phyloP scores from a whole-genome alignment of 805 yeast genomes.

The Yamadazyma ubonensis region DNA sequence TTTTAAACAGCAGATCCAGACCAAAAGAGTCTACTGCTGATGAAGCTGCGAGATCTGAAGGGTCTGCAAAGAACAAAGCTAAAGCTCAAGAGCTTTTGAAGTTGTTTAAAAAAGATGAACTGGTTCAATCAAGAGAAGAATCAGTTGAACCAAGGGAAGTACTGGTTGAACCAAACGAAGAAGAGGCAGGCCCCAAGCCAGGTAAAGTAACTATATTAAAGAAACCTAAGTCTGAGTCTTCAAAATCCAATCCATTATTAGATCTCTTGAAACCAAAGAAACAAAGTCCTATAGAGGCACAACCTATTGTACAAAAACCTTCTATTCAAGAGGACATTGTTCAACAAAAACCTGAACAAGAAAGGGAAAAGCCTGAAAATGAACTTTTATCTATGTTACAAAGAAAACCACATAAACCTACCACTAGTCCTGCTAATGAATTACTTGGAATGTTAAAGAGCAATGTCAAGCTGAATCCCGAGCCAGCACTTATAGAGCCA shows the following conservation, averaged over 20 bases:
- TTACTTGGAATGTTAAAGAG: constrained; percentile 16
- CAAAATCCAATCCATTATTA: constrained; percentile 6
- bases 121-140: constrained; percentile 11
- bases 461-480: constrained; percentile 1
- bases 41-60: constrained; percentile 13
- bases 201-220: constrained; percentile 31
- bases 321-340: too few relatives aligned
- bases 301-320: too few relatives aligned
- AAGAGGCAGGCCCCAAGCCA: constrained; percentile 13
- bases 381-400: constrained; percentile 17
- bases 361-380: constrained; percentile 6
- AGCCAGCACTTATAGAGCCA: background rate
- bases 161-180: constrained; percentile 8
- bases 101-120: constrained; percentile 27
- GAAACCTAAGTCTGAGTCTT: constrained; percentile 16
- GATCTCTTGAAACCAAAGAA: constrained; percentile 6
- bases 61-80: constrained; percentile 25
- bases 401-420: background rate
- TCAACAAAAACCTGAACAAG: too few relatives aligned
- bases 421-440: constrained; percentile 17
- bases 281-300: background rate
- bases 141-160: constrained; percentile 29
- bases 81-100: constrained; percentile 32
- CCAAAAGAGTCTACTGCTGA: constrained; percentile 8
- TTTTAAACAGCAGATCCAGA: constrained; percentile 31